These are phyloP conservation scores for Euclidium syriacum DNA, from an alignment of 345 rosid genomes.

Conservation along the genomic window DNA sequence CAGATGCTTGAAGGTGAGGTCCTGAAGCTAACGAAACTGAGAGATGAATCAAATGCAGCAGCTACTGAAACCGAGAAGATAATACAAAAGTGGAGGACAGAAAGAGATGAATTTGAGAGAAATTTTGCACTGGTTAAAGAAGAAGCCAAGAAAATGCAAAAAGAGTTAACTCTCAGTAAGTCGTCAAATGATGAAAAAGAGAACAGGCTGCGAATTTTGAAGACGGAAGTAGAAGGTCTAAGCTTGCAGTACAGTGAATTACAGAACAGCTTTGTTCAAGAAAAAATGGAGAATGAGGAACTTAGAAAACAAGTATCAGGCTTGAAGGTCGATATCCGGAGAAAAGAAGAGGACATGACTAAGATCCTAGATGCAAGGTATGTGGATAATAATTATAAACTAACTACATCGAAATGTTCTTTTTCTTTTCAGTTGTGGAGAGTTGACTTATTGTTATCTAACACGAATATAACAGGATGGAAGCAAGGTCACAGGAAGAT, in stretches of 20 bases:
- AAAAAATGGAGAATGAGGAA: slow-evolving; percentile 57
- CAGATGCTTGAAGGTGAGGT: slow-evolving; percentile 51
- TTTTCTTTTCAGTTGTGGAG: background rate
- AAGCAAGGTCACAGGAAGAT: slow-evolving; percentile 29
- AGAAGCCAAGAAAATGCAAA: slow-evolving; percentile 43
- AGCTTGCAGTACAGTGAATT: slow-evolving; percentile 41
- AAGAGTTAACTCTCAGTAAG: slow-evolving; percentile 43
- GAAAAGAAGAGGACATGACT: slow-evolving; percentile 47
- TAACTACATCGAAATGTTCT: background rate
- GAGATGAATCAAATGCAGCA: slow-evolving; percentile 36
- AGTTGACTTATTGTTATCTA: slow-evolving; percentile 1
- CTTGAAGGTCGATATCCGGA: slow-evolving; percentile 44
- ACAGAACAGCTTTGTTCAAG: slow-evolving; percentile 43
- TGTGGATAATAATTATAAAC: background rate
- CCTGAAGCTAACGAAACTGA: slow-evolving; percentile 40
- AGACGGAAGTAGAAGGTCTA: slow-evolving; percentile 48
- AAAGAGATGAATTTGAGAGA: slow-evolving; percentile 48
- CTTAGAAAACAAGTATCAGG: slow-evolving; percentile 47
- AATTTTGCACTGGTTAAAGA: slow-evolving; percentile 39
- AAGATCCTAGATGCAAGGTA: slow-evolving; percentile 37
- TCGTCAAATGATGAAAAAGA: slow-evolving; percentile 56
- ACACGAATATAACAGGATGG: slow-evolving; percentile 27
- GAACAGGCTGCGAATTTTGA: slow-evolving; percentile 36
- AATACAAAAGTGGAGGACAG: slow-evolving; percentile 46
- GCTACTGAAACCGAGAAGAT: slow-evolving; percentile 41